Percentiles rank a stretch among this genome's conserved stretches.
phyloP scores from a whole-genome alignment of 805 yeast species.

The Nakazawaea ambrosiae region DNA sequence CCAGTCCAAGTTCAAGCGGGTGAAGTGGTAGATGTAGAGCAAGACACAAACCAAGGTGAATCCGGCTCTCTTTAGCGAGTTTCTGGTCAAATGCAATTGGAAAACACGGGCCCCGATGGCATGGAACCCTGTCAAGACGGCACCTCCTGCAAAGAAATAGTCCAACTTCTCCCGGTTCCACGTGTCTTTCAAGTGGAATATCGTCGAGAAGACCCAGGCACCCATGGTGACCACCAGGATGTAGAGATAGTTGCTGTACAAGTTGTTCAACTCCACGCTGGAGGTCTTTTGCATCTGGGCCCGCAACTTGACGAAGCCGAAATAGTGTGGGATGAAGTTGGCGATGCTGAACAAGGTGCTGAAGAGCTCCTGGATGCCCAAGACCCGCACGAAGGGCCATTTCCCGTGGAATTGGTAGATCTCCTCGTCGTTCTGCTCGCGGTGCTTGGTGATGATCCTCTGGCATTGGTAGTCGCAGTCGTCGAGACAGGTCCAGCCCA shows the following conservation, averaged over 20 bases:
- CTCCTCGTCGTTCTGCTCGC: constrained; percentile 41
- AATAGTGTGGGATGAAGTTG: constrained; percentile 60
- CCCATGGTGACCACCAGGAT: constrained; percentile 62
- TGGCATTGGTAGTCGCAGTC: constrained; percentile 96
- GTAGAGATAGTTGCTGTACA: constrained; percentile 33
- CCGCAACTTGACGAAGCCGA: constrained; percentile 31
- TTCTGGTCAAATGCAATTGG: constrained; percentile 40
- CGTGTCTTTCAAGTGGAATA: constrained; percentile 86
- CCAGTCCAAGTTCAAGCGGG: constrained; percentile 66
- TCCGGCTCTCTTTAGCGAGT: constrained; percentile 20
- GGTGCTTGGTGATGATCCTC: constrained; percentile 54
- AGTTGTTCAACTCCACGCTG: constrained; percentile 16
- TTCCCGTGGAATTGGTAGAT: constrained; percentile 90
- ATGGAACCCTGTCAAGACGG: constrained; percentile 76
- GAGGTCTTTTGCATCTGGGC: constrained; percentile 15
- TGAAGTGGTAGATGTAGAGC: constrained; percentile 58
- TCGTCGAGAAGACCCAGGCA: constrained; percentile 84
- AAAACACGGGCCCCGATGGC: constrained; percentile 56
- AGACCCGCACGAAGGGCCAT: constrained; percentile 83
- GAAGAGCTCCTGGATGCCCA: constrained; percentile 82
- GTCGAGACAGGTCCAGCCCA: constrained; percentile 69
- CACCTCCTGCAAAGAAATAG: constrained; percentile 88
- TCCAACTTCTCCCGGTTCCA: constrained; percentile 77
- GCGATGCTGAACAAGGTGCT: constrained; percentile 73
- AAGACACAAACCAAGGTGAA: constrained; percentile 35